phyloP scores from a whole-genome alignment of 148 eudicot genomes.

The Camellia lanceoleosa region DNA sequence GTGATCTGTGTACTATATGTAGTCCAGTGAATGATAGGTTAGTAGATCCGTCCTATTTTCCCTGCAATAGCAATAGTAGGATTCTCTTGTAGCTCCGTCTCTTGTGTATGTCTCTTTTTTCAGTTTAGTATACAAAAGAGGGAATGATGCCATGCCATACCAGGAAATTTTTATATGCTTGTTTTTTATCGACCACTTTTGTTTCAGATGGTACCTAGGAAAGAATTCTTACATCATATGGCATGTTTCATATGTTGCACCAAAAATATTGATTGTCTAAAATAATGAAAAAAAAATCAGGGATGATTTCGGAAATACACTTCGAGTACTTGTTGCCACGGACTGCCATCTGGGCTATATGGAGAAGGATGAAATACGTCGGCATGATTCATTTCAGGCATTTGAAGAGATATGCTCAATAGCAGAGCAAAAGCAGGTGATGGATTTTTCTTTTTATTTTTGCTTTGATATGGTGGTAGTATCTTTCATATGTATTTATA shows the following conservation, averaged over 20 bases:
- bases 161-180: background rate
- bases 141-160: background rate
- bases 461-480: background rate
- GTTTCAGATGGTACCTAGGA: background rate
- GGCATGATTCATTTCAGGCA: constrained; percentile 92
- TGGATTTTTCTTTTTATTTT: constrained; percentile 1
- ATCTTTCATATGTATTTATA: background rate
- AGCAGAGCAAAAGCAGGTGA: constrained; percentile 88
- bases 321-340: constrained; percentile 87
- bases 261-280: background rate
- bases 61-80: background rate
- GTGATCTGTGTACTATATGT: background rate
- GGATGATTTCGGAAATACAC: constrained; percentile 60
- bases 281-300: constrained; percentile 25
- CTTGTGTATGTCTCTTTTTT: background rate
- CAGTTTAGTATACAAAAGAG: background rate
- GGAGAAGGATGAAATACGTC: constrained; percentile 95
- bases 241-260: background rate
- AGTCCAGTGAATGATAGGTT: background rate
- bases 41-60: background rate
- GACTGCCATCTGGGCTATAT: constrained; percentile 96
- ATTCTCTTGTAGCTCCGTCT: background rate
- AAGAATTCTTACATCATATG: background rate
- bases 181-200: background rate
- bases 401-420: constrained; percentile 96